Evolutionary conservation across 257 asterid genomes (phyloP).

Genomic region (Solanum clarkiae): DNA sequence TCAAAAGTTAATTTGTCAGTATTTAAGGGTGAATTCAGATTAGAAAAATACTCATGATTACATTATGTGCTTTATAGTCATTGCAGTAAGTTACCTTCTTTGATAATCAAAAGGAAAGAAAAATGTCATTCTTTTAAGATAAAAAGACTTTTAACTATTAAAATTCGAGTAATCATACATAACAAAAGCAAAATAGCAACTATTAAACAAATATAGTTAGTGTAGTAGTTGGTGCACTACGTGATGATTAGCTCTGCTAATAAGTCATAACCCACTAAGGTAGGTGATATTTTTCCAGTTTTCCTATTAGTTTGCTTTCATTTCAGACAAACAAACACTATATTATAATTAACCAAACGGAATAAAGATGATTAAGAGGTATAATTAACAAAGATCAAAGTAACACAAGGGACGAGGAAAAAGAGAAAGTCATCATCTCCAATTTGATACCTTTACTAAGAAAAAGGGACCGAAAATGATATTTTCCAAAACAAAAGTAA

Average conservation of each 20-base stretch:
- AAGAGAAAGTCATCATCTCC: not conserved
- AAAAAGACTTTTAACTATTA: not conserved
- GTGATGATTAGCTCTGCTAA: not conserved
- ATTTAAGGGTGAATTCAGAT: not conserved
- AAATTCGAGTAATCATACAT: not conserved
- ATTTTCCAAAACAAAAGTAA: conserved; percentile 7
- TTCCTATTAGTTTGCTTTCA: not conserved
- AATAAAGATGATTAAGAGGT: not conserved
- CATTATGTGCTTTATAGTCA: not conserved
- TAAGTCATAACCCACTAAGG: not conserved
- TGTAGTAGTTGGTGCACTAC: not conserved
- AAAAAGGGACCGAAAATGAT: conserved; percentile 5
- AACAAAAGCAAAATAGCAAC: no score
- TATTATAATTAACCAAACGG: not conserved
- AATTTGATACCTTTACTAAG: conserved; percentile 23
- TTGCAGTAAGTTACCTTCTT: not conserved
- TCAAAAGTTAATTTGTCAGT: not conserved
- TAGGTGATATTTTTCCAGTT: not conserved
- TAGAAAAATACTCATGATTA: not conserved
- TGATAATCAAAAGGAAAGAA: not conserved
- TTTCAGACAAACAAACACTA: not conserved
- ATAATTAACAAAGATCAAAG: not conserved
- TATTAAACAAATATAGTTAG: not conserved
- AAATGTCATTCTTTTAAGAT: not conserved
- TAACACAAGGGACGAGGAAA: not conserved